Conservation (phyloP, 768 basidiomycete genomes). For the Auricularia sp. region DNA sequence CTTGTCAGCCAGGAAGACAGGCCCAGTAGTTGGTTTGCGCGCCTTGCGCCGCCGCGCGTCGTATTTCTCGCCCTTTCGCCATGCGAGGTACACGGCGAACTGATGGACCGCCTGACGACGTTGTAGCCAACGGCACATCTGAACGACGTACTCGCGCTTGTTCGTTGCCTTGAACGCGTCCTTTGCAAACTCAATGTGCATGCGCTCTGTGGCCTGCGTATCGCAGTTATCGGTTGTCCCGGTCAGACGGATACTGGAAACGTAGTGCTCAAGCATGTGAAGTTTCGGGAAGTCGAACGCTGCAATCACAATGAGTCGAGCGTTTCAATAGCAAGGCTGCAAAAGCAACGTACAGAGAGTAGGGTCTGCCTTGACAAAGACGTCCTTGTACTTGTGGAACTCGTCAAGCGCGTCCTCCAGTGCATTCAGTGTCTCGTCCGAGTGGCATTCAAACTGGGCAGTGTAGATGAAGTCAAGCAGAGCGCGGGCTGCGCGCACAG, state of each 20-base stretch:
- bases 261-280: conserved; percentile 28
- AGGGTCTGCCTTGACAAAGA: conserved; percentile 25
- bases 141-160: conserved; percentile 22
- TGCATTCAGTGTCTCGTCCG: conserved; percentile 16
- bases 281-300: conserved; percentile 34
- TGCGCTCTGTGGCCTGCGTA: conserved; percentile 29
- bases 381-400: conserved; percentile 29
- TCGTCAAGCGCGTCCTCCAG: conserved; percentile 18
- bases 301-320: not conserved
- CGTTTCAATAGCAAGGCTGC: conserved; percentile 22
- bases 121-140: not conserved
- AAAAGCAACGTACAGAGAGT: conserved; percentile 10
- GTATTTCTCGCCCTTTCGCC: not conserved
- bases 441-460: conserved; percentile 25
- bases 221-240: conserved; percentile 32
- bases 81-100: not conserved
- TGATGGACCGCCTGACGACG: not conserved
- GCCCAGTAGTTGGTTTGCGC: no score
- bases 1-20: no score
- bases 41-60: not conserved
- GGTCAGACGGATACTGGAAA: conserved; percentile 16
- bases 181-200: conserved; percentile 24
- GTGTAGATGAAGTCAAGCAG: conserved; percentile 31
- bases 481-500: conserved; percentile 20
- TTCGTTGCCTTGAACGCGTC: conserved; percentile 31